phyloP scores from a whole-genome alignment of 106 monocot genomes.

The Triglochin maritima region DNA sequence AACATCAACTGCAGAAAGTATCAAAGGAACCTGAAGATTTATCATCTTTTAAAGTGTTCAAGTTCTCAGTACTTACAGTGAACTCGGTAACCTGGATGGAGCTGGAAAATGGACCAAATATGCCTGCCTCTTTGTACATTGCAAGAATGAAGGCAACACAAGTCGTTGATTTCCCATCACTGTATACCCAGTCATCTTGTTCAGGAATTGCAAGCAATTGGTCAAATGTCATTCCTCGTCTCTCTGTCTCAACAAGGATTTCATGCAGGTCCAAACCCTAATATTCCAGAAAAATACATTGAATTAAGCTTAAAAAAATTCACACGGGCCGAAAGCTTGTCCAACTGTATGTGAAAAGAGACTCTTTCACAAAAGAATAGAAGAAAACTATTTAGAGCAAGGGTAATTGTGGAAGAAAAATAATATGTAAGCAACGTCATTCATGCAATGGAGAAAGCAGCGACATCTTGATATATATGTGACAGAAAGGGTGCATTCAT shows the following conservation, averaged over 20 bases:
- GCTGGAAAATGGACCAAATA: slow-evolving; percentile 50
- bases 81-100: slow-evolving; percentile 95
- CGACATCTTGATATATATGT: too few species aligned
- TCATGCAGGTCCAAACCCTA: slow-evolving; percentile 65
- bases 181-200: slow-evolving; percentile 92
- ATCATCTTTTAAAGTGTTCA: not conserved
- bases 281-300: slow-evolving; percentile 4
- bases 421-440: too few species aligned
- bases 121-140: slow-evolving; percentile 90
- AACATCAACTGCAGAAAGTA: too few species aligned
- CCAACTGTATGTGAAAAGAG: not conserved
- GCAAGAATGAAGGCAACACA: slow-evolving; percentile 88
- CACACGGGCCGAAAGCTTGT: not conserved
- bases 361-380: not conserved
- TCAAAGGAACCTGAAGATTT: too few species aligned
- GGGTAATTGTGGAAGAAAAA: not conserved
- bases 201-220: slow-evolving; percentile 87
- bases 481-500: too few species aligned
- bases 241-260: slow-evolving; percentile 75
- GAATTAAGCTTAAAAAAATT: not conserved
- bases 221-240: slow-evolving; percentile 74
- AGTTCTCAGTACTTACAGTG: slow-evolving; percentile 48
- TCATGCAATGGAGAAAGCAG: too few species aligned
- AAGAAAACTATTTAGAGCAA: not conserved
- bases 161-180: slow-evolving; percentile 91